These are phyloP conservation scores for Fragaria nilgerrensis DNA, from an alignment of 306 rosid species.

Conservation along the genomic window DNA sequence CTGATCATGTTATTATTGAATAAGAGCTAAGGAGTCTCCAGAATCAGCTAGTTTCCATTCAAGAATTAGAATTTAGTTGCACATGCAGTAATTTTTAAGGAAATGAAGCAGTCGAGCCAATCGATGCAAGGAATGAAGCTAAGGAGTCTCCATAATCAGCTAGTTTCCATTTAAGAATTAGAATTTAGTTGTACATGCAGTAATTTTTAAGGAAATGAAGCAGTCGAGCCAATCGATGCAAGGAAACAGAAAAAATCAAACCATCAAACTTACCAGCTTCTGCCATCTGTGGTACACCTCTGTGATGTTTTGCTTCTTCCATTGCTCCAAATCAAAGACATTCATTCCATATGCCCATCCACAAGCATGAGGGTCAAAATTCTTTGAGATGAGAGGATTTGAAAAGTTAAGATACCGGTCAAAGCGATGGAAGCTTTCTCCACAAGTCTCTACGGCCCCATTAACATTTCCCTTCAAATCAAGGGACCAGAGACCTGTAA, in stretches of 20 bases:
- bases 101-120: background rate
- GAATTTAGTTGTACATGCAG: background rate
- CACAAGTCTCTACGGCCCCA: constrained; percentile 99
- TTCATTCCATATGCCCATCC: constrained; percentile 99
- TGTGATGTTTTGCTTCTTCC: constrained; percentile 95
- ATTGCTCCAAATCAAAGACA: constrained; percentile 80
- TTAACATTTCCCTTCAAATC: constrained; percentile 89
- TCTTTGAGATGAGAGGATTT: constrained; percentile 83
- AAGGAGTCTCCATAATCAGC: background rate
- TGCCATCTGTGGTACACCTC: constrained; percentile 94
- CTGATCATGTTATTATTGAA: background rate
- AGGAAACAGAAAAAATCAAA: constrained; percentile 1
- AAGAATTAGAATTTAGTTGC: background rate
- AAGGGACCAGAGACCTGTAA: constrained; percentile 76
- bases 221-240: background rate
- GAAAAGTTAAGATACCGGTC: constrained; percentile 96
- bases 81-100: background rate
- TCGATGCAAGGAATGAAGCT: background rate
- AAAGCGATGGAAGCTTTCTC: constrained; percentile 92
- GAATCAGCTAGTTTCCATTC: background rate
- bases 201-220: background rate
- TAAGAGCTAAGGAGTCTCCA: background rate
- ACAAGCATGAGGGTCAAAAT: constrained; percentile 89
- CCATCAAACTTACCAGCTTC: constrained; percentile 62
- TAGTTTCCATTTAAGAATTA: background rate